Evolutionary conservation across 2,329 filamentous ascomycete species (phyloP).

Genomic region (Immersiporthe knoxdaviesiana): DNA sequence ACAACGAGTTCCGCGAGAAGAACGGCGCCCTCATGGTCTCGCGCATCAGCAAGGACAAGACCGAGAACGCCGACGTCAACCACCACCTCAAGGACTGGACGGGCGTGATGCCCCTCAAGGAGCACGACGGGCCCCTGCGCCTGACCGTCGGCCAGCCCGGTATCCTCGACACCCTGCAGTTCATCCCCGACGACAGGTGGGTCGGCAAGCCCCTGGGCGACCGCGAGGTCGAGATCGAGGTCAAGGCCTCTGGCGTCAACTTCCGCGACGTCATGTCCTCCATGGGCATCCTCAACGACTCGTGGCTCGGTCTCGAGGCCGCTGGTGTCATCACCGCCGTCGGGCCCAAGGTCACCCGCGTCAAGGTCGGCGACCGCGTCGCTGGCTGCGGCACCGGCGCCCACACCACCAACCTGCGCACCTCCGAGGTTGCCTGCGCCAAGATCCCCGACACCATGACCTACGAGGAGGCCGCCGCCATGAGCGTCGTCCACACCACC

Average conservation of each 20-base stretch:
- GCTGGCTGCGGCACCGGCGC: constrained; percentile 20
- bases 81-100: constrained; percentile 23
- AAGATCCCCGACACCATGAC: constrained; percentile 30
- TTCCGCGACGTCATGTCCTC: constrained; percentile 45
- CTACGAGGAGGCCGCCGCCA: constrained; percentile 29
- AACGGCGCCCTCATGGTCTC: constrained; percentile 21
- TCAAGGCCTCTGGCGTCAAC: constrained; percentile 42
- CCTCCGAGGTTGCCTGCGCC: constrained; percentile 13
- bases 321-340: constrained; percentile 17
- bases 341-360: constrained; percentile 20
- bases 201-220: constrained; percentile 20
- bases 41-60: constrained; percentile 20
- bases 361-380: constrained; percentile 24
- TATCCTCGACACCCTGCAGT: constrained; percentile 25
- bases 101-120: constrained; percentile 18
- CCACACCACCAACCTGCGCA: constrained; percentile 23
- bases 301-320: constrained; percentile 24
- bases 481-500: constrained; percentile 35
- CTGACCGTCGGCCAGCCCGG: constrained; percentile 26
- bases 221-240: constrained; percentile 25
- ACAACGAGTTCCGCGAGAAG: constrained; percentile 24
- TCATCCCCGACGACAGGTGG: constrained; percentile 20
- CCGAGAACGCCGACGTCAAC: constrained; percentile 21
- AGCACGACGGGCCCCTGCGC: constrained; percentile 21
- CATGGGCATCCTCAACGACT: constrained; percentile 34